A percentile compares a stretch with the other conserved stretches of the same genome.
Conservation (phyloP, 345 rosid genomes). For the Turritis glabra region DNA sequence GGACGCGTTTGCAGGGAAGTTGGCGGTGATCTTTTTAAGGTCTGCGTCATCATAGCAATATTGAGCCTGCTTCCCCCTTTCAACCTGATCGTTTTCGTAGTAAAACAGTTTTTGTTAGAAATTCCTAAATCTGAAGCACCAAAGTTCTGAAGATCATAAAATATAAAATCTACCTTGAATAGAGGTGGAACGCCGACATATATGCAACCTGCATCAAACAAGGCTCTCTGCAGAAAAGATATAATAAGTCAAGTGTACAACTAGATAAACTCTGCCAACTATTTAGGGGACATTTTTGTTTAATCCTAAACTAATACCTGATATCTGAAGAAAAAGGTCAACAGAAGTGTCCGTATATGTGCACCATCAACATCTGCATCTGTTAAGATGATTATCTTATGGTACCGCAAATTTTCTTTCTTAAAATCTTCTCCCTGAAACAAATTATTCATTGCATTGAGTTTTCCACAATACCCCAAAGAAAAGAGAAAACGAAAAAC, state of each 20-base stretch:
- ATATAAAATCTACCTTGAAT: constrained; percentile 61
- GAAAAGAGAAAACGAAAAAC: not conserved
- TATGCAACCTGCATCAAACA: constrained; percentile 90
- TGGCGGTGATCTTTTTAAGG: constrained; percentile 54
- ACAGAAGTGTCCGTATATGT: constrained; percentile 86
- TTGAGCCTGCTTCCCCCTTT: constrained; percentile 77
- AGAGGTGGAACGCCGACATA: constrained; percentile 99
- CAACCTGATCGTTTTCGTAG: constrained; percentile 58
- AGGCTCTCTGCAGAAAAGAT: constrained; percentile 63
- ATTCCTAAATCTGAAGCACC: constrained; percentile 14
- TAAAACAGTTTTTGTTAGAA: constrained; percentile 15
- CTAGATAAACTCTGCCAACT: not conserved
- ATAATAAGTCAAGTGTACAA: constrained; percentile 22
- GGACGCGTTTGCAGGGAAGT: constrained; percentile 84
- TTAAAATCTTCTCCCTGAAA: constrained; percentile 92
- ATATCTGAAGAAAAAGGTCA: constrained; percentile 97
- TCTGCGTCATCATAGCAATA: constrained; percentile 87
- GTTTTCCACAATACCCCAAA: constrained; percentile 14
- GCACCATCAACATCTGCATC: constrained; percentile 99
- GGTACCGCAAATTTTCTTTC: constrained; percentile 83
- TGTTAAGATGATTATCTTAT: constrained; percentile 92
- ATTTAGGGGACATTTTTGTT: not conserved
- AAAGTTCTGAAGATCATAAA: constrained; percentile 15
- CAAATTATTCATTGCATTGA: constrained; percentile 10
- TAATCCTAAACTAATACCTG: constrained; percentile 55